Percentiles rank a stretch among this genome's conserved stretches.
Conservation (phyloP, 345 rosid species). For the Eucalyptus paniculata region DNA sequence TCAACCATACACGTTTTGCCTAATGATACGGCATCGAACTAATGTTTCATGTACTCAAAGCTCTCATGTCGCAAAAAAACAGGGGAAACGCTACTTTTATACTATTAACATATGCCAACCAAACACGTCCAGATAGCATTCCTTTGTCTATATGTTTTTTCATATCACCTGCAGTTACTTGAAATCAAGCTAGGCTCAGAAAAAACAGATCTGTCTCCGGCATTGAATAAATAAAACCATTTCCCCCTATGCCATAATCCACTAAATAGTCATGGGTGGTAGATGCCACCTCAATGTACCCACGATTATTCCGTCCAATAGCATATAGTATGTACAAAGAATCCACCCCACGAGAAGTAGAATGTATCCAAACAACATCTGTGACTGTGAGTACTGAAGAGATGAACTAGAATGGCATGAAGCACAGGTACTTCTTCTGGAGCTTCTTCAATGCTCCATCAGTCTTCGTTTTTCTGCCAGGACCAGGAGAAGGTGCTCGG, state of each 20-base stretch:
- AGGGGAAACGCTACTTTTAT: neutral
- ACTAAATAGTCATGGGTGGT: neutral
- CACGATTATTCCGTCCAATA: neutral
- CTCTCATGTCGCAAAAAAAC: neutral
- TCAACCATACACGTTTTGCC: neutral
- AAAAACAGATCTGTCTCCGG: neutral
- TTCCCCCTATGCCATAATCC: neutral
- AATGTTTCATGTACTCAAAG: neutral
- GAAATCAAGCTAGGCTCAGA: neutral
- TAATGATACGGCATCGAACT: neutral
- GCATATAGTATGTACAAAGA: neutral
- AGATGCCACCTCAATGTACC: neutral
- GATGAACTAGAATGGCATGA: conserved; percentile 19
- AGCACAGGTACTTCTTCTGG: conserved; percentile 10
- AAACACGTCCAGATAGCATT: neutral
- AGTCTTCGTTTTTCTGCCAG: neutral
- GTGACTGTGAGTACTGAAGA: neutral
- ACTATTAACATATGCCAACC: neutral
- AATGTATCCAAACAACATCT: neutral
- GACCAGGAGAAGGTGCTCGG: neutral
- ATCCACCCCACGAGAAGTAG: neutral
- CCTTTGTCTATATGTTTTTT: neutral
- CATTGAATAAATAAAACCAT: neutral
- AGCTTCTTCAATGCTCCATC: neutral
- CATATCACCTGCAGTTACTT: neutral